Evolutionary conservation across 1,139 yeast genomes (phyloP).

Genomic region (Kodamaea arcana): DNA sequence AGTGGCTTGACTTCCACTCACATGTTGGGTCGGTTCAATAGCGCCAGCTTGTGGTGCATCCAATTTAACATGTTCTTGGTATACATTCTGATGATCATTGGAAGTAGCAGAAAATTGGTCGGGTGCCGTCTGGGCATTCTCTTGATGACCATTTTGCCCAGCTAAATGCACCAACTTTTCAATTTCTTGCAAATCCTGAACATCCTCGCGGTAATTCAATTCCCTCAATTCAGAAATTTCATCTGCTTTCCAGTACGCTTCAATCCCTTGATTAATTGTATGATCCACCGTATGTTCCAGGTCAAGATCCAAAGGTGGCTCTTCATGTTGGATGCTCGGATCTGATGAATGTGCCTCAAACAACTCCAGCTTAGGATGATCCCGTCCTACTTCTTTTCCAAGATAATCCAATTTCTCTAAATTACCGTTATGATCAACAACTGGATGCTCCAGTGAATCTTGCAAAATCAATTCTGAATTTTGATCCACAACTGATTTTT

Average conservation of each 20-base stretch:
- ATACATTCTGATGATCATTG: no score
- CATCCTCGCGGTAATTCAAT: background rate
- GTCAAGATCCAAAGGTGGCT: conserved; percentile 1
- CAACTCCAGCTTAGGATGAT: no score
- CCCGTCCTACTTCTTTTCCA: no score
- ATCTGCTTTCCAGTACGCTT: conserved; percentile 1
- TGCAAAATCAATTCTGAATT: no score
- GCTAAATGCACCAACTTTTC: no score
- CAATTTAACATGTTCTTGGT: background rate
- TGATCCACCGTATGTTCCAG: background rate
- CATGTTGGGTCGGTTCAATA: background rate
- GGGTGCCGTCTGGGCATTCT: background rate
- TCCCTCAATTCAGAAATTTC: background rate
- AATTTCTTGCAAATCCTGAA: background rate
- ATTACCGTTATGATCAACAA: no score
- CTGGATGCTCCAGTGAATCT: no score
- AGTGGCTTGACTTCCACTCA: background rate
- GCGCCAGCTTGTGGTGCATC: background rate
- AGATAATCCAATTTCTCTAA: no score
- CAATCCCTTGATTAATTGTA: background rate
- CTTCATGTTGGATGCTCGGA: conserved; percentile 1
- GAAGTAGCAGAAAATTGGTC: no score
- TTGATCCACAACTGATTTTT: no score
- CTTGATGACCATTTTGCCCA: no score
- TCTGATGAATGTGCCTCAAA: background rate